A percentile compares a stretch with the other conserved stretches of the same genome.
These are phyloP conservation scores for Pyrenophora tritici-repentis DNA, from an alignment of 2,329 filamentous ascomycete species.

Conservation along the genomic window DNA sequence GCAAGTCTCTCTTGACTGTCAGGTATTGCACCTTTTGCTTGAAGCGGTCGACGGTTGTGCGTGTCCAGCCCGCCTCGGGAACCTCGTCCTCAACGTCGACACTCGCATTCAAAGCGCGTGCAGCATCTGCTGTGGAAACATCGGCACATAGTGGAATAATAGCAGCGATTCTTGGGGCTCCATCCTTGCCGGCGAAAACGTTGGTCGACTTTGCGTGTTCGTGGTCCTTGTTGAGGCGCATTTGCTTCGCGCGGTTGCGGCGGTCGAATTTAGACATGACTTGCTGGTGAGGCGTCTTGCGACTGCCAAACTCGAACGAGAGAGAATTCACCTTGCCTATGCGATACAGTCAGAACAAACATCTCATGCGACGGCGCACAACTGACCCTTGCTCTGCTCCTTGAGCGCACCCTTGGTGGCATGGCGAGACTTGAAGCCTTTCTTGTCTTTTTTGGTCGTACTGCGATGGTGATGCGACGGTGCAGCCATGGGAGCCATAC, in stretches of 20 bases:
- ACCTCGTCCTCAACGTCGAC: constrained; percentile 75
- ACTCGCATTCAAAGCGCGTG: constrained; percentile 74
- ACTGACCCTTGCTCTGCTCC: constrained; percentile 78
- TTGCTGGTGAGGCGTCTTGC: constrained; percentile 92
- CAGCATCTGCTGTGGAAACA: constrained; percentile 68
- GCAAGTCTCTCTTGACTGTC: constrained; percentile 72
- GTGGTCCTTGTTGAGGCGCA: constrained; percentile 79
- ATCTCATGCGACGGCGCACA: background rate
- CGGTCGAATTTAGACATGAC: constrained; percentile 97
- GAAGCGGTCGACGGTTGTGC: constrained; percentile 82
- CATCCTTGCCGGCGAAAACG: constrained; percentile 84
- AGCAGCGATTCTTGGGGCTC: constrained; percentile 84
- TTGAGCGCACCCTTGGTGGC: constrained; percentile 86
- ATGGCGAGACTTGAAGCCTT: constrained; percentile 91
- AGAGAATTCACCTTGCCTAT: constrained; percentile 73
- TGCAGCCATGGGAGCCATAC: constrained; percentile 71
- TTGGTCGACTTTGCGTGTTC: constrained; percentile 79
- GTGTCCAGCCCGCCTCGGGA: constrained; percentile 61
- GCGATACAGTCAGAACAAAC: constrained; percentile 20
- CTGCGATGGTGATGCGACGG: constrained; percentile 81
- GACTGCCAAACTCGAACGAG: constrained; percentile 67
- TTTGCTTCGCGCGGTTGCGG: constrained; percentile 92
- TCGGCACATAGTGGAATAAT: constrained; percentile 82
- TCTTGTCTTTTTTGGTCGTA: constrained; percentile 86
- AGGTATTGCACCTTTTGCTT: constrained; percentile 93